These are phyloP conservation scores for Pholiota microspora DNA, from an alignment of 768 basidiomycete species.

Conservation along the genomic window DNA sequence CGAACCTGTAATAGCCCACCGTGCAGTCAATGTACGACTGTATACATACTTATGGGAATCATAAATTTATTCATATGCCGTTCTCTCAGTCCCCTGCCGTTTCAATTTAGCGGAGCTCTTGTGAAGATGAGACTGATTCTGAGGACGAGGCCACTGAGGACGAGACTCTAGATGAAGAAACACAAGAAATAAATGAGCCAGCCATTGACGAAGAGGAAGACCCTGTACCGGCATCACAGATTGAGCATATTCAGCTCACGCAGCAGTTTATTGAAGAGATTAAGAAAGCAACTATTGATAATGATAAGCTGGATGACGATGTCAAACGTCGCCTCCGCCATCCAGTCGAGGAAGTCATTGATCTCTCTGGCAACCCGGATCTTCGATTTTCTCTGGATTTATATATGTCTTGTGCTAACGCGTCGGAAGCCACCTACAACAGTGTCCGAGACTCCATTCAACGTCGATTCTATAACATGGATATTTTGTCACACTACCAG, in stretches of 20 bases:
- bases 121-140: too few relatives aligned
- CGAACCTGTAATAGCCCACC: too few relatives aligned
- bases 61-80: too few relatives aligned
- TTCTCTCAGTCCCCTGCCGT: too few relatives aligned
- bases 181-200: too few relatives aligned
- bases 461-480: conserved; percentile 22
- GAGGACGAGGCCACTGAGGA: too few relatives aligned
- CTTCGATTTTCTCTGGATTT: conserved; percentile 31
- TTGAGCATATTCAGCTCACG: not conserved
- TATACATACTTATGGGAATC: too few relatives aligned
- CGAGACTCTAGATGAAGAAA: too few relatives aligned
- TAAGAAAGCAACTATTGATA: conserved; percentile 24
- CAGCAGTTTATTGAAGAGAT: conserved; percentile 13
- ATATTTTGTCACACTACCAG: conserved; percentile 27
- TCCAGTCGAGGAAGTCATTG: conserved; percentile 17
- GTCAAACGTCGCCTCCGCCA: conserved; percentile 24
- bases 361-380: conserved; percentile 22
- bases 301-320: conserved; percentile 17
- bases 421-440: conserved; percentile 30
- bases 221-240: too few relatives aligned
- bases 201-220: too few relatives aligned
- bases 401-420: conserved; percentile 25
- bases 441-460: conserved; percentile 18
- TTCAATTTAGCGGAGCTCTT: too few relatives aligned
- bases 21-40: too few relatives aligned